A percentile compares a stretch with the other conserved stretches of the same genome.
phyloP scores from a whole-genome alignment of 306 rosid species.

The Acacia acuminata region DNA sequence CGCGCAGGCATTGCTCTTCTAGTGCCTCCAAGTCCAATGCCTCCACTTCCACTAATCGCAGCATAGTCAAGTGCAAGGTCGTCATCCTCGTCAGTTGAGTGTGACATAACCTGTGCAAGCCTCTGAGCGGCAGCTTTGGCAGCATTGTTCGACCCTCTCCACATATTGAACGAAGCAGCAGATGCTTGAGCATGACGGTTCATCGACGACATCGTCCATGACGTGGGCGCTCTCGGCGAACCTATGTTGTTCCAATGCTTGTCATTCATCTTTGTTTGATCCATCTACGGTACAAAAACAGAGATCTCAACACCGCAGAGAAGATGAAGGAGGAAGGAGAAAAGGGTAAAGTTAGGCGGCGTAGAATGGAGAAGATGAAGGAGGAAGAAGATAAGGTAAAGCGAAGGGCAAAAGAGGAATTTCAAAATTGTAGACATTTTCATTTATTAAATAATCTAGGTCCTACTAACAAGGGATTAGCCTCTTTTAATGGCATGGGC shows the following conservation, averaged over 20 bases:
- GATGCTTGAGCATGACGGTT: conserved; percentile 60
- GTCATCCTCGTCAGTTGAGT: conserved; percentile 54
- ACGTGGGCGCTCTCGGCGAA: conserved; percentile 50
- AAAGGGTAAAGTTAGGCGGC: too few relatives aligned
- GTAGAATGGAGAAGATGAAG: too few relatives aligned
- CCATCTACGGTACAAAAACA: conserved; percentile 43
- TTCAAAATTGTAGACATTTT: too few relatives aligned
- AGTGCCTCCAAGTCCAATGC: conserved; percentile 72
- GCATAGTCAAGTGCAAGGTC: conserved; percentile 60
- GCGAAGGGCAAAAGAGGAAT: too few relatives aligned
- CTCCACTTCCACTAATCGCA: conserved; percentile 43
- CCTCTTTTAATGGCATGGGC: too few relatives aligned
- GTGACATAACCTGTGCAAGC: conserved; percentile 97
- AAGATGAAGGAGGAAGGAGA: too few relatives aligned
- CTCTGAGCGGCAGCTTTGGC: conserved; percentile 94
- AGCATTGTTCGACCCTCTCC: conserved; percentile 67
- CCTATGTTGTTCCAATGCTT: conserved; percentile 64
- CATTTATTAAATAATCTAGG: too few relatives aligned
- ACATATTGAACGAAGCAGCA: conserved; percentile 40
- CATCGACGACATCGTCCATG: conserved; percentile 49
- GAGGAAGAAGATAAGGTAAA: too few relatives aligned
- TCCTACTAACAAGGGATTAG: too few relatives aligned
- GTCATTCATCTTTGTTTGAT: conserved; percentile 47
- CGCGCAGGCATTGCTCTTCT: conserved; percentile 63
- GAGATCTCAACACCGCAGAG: background rate